Conservation (phyloP, 441 rosid species). For the Gossypium davidsonii region DNA sequence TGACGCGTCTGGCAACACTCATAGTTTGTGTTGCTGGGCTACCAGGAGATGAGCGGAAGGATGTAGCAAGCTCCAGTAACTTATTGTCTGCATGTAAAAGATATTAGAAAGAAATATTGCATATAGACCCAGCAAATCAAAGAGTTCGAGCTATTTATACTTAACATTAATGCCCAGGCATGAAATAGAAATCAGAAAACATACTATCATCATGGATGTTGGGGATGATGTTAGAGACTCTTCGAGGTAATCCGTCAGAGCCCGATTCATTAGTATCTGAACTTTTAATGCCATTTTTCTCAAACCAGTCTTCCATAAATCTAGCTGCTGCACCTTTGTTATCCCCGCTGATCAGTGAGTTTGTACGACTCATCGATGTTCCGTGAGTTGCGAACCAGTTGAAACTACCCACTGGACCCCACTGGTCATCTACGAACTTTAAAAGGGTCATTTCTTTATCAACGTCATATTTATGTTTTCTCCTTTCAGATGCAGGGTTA, state of each 20-base stretch:
- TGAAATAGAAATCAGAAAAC: constrained; percentile 14
- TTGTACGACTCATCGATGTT: constrained; percentile 92
- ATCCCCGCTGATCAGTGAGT: constrained; percentile 91
- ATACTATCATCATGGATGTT: constrained; percentile 43
- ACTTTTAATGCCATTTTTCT: constrained; percentile 30
- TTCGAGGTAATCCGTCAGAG: constrained; percentile 48
- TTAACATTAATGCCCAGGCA: neutral
- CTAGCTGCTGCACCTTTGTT: constrained; percentile 96
- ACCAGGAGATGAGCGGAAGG: constrained; percentile 69
- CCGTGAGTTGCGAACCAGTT: constrained; percentile 98
- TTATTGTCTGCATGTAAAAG: constrained; percentile 50
- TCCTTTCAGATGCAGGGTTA: constrained; percentile 64
- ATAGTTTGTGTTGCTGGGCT: constrained; percentile 50
- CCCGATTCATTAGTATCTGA: constrained; percentile 31
- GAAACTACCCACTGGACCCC: constrained; percentile 94
- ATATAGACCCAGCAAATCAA: neutral
- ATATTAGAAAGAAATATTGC: neutral
- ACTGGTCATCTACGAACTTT: constrained; percentile 76
- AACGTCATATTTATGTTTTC: constrained; percentile 63
- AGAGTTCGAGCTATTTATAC: neutral
- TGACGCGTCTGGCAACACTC: constrained; percentile 68
- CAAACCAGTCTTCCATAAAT: constrained; percentile 92
- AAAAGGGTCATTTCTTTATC: constrained; percentile 93
- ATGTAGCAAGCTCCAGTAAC: constrained; percentile 78
- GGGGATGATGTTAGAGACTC: constrained; percentile 59